Conservation (phyloP, 176 grass and related monocot genomes). For the Ampelocalamus luodianensis region DNA sequence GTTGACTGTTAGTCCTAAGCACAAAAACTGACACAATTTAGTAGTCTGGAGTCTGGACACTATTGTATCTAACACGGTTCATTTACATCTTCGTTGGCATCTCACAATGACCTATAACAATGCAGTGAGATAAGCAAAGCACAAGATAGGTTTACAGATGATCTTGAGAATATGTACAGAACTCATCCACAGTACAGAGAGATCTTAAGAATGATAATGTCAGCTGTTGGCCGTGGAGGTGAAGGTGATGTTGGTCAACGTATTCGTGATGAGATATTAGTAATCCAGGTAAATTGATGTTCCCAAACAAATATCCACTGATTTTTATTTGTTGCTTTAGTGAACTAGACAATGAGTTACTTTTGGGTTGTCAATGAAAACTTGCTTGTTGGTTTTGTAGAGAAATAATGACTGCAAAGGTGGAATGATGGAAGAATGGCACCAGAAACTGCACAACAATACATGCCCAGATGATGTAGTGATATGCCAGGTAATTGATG, state of each 20-base stretch:
- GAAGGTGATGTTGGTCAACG: constrained; percentile 99
- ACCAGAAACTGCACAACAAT: constrained; percentile 98
- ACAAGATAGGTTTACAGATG: constrained; percentile 87
- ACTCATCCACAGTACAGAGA: constrained; percentile 81
- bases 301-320: constrained; percentile 33
- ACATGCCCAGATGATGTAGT: constrained; percentile 99
- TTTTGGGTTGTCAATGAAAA: constrained; percentile 25
- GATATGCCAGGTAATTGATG: constrained; percentile 87
- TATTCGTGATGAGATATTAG: constrained; percentile 99
- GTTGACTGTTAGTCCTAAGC: not conserved
- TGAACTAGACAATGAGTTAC: constrained; percentile 19
- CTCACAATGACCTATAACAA: constrained; percentile 24
- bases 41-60: not conserved
- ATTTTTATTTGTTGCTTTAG: constrained; percentile 31
- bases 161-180: constrained; percentile 85
- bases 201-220: constrained; percentile 84
- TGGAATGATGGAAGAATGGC: constrained; percentile 99
- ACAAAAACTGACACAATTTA: not conserved
- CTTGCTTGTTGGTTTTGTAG: constrained; percentile 51
- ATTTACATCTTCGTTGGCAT: constrained; percentile 16
- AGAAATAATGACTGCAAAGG: constrained; percentile 97
- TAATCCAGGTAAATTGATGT: constrained; percentile 77
- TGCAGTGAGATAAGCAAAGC: constrained; percentile 98
- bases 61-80: not conserved
- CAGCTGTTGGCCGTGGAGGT: constrained; percentile 90